Conservation (phyloP, 2,329 filamentous ascomycete genomes). For the Colletotrichum sp. region DNA sequence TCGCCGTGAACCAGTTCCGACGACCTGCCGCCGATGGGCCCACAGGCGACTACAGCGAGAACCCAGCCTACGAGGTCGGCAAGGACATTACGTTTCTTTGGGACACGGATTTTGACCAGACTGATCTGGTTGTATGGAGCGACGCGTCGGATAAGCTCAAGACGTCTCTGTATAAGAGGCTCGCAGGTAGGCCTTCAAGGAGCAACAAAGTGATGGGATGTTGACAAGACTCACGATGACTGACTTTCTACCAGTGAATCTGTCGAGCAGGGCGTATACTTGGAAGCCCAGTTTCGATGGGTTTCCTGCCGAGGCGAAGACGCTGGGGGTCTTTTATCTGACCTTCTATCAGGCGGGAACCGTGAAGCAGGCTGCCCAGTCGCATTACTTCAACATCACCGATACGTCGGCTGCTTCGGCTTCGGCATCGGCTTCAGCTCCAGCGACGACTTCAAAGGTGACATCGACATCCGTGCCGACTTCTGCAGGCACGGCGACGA, state of each 20-base stretch:
- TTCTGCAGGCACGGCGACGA: background rate
- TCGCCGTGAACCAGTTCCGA: background rate
- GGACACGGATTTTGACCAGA: background rate
- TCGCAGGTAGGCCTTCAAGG: background rate
- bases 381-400: background rate
- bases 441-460: background rate
- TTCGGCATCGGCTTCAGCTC: background rate
- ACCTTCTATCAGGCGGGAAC: background rate
- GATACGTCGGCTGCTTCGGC: background rate
- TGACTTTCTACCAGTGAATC: background rate
- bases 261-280: background rate
- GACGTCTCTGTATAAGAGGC: background rate
- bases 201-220: background rate
- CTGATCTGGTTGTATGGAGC: background rate
- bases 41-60: background rate
- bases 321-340: background rate
- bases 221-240: background rate
- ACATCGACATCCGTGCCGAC: background rate
- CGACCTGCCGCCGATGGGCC: background rate
- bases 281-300: background rate
- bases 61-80: background rate
- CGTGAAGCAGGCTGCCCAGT: background rate
- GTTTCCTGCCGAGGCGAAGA: background rate
- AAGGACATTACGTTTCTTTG: background rate
- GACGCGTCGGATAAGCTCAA: background rate